Evolutionary conservation across 768 basidiomycete species (phyloP).

Genomic region (Russula griseocarnosa): DNA sequence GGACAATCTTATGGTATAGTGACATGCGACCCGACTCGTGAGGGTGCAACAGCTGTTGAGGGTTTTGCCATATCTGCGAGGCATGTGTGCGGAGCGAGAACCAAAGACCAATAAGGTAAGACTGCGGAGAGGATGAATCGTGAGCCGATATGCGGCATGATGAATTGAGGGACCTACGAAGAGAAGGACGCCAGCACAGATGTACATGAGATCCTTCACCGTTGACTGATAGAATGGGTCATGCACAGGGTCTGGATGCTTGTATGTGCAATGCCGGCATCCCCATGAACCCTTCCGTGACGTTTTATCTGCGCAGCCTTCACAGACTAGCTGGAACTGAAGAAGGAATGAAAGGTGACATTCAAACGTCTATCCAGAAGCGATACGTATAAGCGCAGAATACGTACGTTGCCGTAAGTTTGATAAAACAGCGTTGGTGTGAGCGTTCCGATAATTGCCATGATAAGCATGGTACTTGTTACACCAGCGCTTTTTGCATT

Average conservation of each 20-base stretch:
- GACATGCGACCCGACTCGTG: slow-evolving; percentile 48
- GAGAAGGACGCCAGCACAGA: slow-evolving; percentile 85
- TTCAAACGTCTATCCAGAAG: slow-evolving; percentile 5
- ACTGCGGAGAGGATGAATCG: slow-evolving; percentile 46
- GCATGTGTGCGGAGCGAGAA: slow-evolving; percentile 98
- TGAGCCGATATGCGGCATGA: not conserved
- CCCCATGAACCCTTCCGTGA: slow-evolving; percentile 56
- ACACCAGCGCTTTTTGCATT: slow-evolving; percentile 99
- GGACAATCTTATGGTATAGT: slow-evolving; percentile 56
- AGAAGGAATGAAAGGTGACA: slow-evolving; percentile 10
- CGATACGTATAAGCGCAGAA: slow-evolving; percentile 2
- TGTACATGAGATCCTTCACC: slow-evolving; percentile 93
- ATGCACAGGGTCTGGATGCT: slow-evolving; percentile 85
- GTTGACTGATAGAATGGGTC: slow-evolving; percentile 97
- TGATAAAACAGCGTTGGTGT: slow-evolving; percentile 97
- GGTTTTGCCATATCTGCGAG: slow-evolving; percentile 98
- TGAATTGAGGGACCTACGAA: slow-evolving; percentile 56
- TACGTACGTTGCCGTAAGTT: slow-evolving; percentile 89
- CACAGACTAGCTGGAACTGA: slow-evolving; percentile 85
- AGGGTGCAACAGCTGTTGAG: slow-evolving; percentile 72
- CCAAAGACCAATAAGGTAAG: slow-evolving; percentile 96
- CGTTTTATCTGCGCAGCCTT: slow-evolving; percentile 57
- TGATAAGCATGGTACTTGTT: slow-evolving; percentile 98
- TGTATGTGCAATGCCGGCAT: slow-evolving; percentile 91
- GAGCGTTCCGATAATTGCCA: slow-evolving; percentile 97